Percentiles rank a stretch among this genome's conserved stretches.
Evolutionary conservation across 1,284 basidiomycete genomes (phyloP).

Genomic region (Ceratobasidium sp.): DNA sequence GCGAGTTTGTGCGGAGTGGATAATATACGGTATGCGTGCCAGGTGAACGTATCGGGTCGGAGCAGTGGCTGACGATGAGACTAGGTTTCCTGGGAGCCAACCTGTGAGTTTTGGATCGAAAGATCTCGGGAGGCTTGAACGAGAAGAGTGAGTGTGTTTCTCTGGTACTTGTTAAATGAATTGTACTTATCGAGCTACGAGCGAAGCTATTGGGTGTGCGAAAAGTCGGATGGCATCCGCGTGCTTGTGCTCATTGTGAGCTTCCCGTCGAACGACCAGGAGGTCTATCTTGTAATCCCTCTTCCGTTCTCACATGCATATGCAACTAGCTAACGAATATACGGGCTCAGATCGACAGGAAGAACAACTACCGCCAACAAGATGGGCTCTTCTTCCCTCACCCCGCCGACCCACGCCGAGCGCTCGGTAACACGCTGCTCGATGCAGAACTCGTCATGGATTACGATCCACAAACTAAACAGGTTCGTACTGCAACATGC

Average conservation of each 20-base stretch:
- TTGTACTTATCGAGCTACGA: slow-evolving; percentile 25
- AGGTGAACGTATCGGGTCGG: slow-evolving; percentile 32
- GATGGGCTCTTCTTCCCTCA: slow-evolving; percentile 90
- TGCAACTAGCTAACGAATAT: not conserved
- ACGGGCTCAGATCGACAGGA: slow-evolving; percentile 86
- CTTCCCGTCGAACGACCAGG: slow-evolving; percentile 75
- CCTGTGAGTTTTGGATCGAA: slow-evolving; percentile 86
- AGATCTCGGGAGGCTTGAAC: slow-evolving; percentile 82
- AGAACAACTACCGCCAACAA: slow-evolving; percentile 86
- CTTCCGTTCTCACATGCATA: not conserved
- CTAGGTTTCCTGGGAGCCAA: slow-evolving; percentile 92
- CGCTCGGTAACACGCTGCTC: slow-evolving; percentile 83
- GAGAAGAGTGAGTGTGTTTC: slow-evolving; percentile 76
- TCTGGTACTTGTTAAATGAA: slow-evolving; percentile 21
- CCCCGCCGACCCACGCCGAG: slow-evolving; percentile 74
- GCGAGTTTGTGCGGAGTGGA: slow-evolving; percentile 75
- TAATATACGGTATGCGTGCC: slow-evolving; percentile 63
- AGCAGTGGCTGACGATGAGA: slow-evolving; percentile 18
- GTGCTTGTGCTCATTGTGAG: slow-evolving; percentile 90
- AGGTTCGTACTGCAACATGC: slow-evolving; percentile 62
- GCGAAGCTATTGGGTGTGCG: slow-evolving; percentile 96
- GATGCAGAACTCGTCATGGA: slow-evolving; percentile 98
- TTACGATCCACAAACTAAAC: slow-evolving; percentile 78
- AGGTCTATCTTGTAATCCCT: slow-evolving; percentile 81
- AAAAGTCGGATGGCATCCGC: slow-evolving; percentile 98